A percentile compares a stretch with the other conserved stretches of the same genome.
phyloP scores from a whole-genome alignment of 2,329 filamentous ascomycete genomes.

The Pseudocercospora pini-densiflorae region DNA sequence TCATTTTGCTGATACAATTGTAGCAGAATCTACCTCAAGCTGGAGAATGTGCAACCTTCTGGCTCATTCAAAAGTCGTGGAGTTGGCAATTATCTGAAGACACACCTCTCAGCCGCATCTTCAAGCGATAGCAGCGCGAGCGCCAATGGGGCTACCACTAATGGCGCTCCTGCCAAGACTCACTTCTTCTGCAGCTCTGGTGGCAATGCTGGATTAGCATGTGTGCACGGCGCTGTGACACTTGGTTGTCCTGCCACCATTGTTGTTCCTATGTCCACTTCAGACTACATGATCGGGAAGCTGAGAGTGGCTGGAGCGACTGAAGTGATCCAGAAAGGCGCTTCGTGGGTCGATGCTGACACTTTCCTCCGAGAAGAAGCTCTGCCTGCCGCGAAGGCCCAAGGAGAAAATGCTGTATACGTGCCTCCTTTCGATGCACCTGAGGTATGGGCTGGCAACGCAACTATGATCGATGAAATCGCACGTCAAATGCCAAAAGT shows the following conservation, averaged over 20 bases:
- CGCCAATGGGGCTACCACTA: constrained; percentile 77
- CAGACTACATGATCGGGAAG: constrained; percentile 72
- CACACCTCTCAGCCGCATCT: constrained; percentile 35
- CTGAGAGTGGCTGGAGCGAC: constrained; percentile 69
- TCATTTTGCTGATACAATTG: constrained; percentile 1
- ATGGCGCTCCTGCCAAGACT: constrained; percentile 69
- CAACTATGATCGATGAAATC: constrained; percentile 61
- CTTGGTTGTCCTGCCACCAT: constrained; percentile 72
- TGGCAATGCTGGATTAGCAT: constrained; percentile 84
- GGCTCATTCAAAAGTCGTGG: constrained; percentile 84
- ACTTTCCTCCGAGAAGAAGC: constrained; percentile 64
- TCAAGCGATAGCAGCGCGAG: neutral
- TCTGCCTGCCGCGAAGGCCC: constrained; percentile 44
- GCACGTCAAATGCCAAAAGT: constrained; percentile 43
- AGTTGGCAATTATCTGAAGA: constrained; percentile 69
- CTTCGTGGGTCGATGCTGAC: constrained; percentile 72
- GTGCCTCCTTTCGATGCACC: constrained; percentile 72
- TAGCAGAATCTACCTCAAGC: constrained; percentile 80
- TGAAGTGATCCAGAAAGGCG: constrained; percentile 70
- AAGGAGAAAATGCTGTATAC: constrained; percentile 62
- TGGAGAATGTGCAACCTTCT: constrained; percentile 82
- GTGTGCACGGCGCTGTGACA: constrained; percentile 70
- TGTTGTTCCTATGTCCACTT: constrained; percentile 70
- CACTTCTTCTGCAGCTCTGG: constrained; percentile 67
- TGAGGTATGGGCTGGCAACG: constrained; percentile 69